Percentiles rank a stretch among this genome's conserved stretches.
Evolutionary conservation across 1,284 basidiomycete species (phyloP).

Genomic region (Moesziomyces sp.): DNA sequence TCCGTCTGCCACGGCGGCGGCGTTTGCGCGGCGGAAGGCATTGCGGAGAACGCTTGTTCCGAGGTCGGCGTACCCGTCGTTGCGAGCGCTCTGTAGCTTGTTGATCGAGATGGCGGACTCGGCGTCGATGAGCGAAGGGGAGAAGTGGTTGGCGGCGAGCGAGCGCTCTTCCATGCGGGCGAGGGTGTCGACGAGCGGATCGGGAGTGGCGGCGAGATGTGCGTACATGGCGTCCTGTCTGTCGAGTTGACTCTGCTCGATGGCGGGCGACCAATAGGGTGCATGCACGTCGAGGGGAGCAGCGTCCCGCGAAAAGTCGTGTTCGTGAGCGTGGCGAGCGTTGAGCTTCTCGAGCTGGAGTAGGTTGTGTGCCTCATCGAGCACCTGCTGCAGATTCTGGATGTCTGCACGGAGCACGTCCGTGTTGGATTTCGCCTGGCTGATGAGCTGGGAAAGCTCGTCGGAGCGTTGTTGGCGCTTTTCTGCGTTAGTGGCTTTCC

Average conservation of each 20-base stretch:
- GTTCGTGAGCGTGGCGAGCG: constrained; percentile 14
- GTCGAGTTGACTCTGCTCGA: constrained; percentile 8
- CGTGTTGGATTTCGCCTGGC: constrained; percentile 17
- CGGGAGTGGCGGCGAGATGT: constrained; percentile 28
- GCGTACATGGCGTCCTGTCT: constrained; percentile 32
- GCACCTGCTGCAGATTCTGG: constrained; percentile 11
- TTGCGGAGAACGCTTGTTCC: constrained; percentile 39
- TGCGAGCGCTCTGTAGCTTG: constrained; percentile 18
- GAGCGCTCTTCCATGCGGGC: constrained; percentile 37
- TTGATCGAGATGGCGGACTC: constrained; percentile 13
- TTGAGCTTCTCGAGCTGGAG: constrained; percentile 32
- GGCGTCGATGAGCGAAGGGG: constrained; percentile 10
- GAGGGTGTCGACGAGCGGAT: constrained; percentile 41
- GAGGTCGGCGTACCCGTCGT: constrained; percentile 27
- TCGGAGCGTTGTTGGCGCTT: constrained; percentile 31
- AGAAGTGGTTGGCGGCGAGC: constrained; percentile 20
- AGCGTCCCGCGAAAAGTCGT: constrained; percentile 9
- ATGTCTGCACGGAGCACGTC: constrained; percentile 22
- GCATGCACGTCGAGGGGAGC: constrained; percentile 8
- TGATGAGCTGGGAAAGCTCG: constrained; percentile 19
- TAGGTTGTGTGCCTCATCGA: constrained; percentile 23
- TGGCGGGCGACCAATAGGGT: constrained; percentile 15
- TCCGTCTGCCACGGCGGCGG: constrained; percentile 17
- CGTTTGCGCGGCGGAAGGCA: constrained; percentile 35
- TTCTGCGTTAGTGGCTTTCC: constrained; percentile 51